Evolutionary conservation across 2,329 filamentous ascomycete species (phyloP).

Genomic region (Trichophyton benhamiae): DNA sequence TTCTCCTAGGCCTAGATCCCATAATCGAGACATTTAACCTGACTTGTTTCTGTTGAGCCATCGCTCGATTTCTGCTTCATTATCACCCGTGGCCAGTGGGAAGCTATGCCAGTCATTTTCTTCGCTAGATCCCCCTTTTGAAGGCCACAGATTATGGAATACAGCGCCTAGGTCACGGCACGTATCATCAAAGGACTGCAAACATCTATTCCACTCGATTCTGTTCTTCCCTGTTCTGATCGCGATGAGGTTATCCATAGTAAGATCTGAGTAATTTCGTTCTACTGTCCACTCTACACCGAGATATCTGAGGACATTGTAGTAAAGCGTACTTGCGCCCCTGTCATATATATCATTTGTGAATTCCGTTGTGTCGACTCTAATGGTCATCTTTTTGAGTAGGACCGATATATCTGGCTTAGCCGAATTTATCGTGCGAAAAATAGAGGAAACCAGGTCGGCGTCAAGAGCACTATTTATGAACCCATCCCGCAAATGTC

Average conservation of each 20-base stretch:
- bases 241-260: not conserved
- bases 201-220: not conserved
- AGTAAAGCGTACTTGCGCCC: not conserved
- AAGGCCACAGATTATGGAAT: not conserved
- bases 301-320: not conserved
- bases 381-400: not conserved
- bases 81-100: not conserved
- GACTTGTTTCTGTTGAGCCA: not conserved
- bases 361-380: not conserved
- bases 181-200: not conserved
- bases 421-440: not conserved
- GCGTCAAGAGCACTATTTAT: not conserved
- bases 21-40: too few relatives aligned
- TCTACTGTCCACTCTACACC: not conserved
- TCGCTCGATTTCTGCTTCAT: not conserved
- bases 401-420: not conserved
- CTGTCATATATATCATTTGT: not conserved
- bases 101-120: not conserved
- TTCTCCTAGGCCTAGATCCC: too few relatives aligned
- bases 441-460: not conserved
- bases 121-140: not conserved
- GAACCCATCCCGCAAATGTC: not conserved
- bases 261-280: not conserved
- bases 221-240: not conserved
- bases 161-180: not conserved